Evolutionary conservation across 2,329 filamentous ascomycete species (phyloP).

Genomic region (Byssothecium circinans): DNA sequence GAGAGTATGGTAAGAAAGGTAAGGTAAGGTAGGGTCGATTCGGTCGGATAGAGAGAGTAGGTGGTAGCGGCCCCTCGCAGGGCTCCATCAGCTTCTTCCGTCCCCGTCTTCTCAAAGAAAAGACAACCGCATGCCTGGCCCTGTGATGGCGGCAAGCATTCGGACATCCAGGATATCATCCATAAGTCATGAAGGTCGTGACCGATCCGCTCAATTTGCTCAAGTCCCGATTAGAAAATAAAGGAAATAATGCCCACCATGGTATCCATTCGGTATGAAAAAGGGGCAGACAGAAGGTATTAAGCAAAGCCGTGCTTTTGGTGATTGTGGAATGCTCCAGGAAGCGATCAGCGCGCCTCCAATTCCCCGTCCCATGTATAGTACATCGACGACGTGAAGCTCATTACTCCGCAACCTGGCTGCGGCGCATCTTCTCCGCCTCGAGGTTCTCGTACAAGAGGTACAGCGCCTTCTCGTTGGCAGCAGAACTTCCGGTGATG

Average conservation of each 20-base stretch:
- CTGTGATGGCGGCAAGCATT: constrained; percentile 32
- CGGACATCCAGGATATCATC: constrained; percentile 36
- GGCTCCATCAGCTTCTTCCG: constrained; percentile 5
- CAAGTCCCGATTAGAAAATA: constrained; percentile 31
- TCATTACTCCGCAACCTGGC: constrained; percentile 63
- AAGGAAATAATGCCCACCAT: constrained; percentile 34
- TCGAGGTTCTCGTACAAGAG: constrained; percentile 98
- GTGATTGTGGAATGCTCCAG: constrained; percentile 10
- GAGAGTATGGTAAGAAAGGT: constrained; percentile 8
- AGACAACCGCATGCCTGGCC: constrained; percentile 28
- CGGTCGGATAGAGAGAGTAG: background rate
- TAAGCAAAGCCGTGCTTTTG: constrained; percentile 40
- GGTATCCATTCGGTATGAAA: constrained; percentile 36
- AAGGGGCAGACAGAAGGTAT: constrained; percentile 27
- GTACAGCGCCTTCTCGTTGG: constrained; percentile 94
- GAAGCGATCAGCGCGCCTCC: constrained; percentile 9
- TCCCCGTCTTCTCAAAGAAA: constrained; percentile 19
- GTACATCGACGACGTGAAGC: background rate
- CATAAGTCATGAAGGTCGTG: constrained; percentile 48
- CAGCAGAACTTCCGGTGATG: constrained; percentile 91
- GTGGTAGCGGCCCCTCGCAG: background rate
- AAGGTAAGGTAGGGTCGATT: background rate
- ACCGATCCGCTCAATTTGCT: constrained; percentile 44
- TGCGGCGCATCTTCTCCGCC: constrained; percentile 97
- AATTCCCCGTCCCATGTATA: no score